Evolutionary conservation across 2,329 filamentous ascomycete species (phyloP).

Genomic region (Verticillium nonalfalfae): DNA sequence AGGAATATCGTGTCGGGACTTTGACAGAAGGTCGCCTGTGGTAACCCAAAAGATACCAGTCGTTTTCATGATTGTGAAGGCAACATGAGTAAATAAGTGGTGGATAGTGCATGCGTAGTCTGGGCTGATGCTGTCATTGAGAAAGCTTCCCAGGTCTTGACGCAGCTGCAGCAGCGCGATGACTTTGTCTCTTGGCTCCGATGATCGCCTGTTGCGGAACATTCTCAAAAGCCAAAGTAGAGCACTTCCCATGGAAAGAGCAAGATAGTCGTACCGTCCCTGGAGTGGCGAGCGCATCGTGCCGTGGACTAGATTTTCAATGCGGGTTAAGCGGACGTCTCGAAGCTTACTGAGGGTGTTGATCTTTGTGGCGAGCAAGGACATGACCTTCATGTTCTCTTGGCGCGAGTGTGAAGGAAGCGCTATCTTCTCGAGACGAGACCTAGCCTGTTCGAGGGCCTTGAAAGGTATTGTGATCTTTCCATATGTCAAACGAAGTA

Average conservation of each 20-base stretch:
- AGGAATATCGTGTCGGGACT: conserved; percentile 4
- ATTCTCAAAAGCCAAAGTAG: conserved; percentile 8
- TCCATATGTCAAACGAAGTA: conserved; percentile 4
- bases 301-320: not conserved
- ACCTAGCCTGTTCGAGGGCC: not conserved
- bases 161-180: conserved; percentile 8
- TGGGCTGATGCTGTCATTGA: not conserved
- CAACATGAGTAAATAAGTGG: not conserved
- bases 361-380: conserved; percentile 1
- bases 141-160: not conserved
- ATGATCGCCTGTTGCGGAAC: conserved; percentile 6
- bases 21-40: conserved; percentile 5
- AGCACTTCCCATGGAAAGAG: not conserved
- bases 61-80: not conserved
- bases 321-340: not conserved
- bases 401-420: not conserved
- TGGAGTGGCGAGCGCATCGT: not conserved
- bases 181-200: conserved; percentile 11
- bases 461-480: conserved; percentile 3
- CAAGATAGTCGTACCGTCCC: not conserved
- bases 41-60: conserved; percentile 6
- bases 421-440: not conserved
- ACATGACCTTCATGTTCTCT: conserved; percentile 4
- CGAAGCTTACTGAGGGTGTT: conserved; percentile 3
- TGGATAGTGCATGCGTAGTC: not conserved